phyloP scores from a whole-genome alignment of 495 filamentous ascomycete species.

The Saxophila tyrrhenica region DNA sequence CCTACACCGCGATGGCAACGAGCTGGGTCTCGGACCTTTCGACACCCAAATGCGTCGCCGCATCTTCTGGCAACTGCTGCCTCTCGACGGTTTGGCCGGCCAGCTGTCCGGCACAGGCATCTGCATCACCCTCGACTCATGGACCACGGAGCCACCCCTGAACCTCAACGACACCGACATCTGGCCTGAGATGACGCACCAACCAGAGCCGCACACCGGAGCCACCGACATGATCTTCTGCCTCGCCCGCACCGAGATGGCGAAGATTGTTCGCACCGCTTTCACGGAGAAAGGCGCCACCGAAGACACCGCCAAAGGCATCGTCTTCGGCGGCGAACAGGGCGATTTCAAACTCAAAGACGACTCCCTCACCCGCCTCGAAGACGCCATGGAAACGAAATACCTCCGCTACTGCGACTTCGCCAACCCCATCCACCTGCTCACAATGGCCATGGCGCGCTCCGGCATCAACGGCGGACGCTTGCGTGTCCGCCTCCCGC shows the following conservation, averaged over 20 bases:
- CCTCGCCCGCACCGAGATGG: constrained; percentile 14
- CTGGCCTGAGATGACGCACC: constrained; percentile 13
- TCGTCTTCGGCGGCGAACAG: not conserved
- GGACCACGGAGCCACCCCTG: constrained; percentile 12
- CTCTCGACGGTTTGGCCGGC: constrained; percentile 15
- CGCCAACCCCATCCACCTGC: constrained; percentile 9
- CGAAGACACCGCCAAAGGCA: not conserved
- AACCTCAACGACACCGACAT: constrained; percentile 23
- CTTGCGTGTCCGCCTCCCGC: constrained; percentile 12
- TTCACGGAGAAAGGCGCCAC: not conserved
- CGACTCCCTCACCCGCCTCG: constrained; percentile 1
- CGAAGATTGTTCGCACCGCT: not conserved
- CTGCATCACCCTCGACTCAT: constrained; percentile 3
- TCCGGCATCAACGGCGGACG: not conserved
- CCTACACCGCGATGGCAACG: constrained; percentile 18
- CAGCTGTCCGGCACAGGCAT: constrained; percentile 17
- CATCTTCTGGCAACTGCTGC: constrained; percentile 20
- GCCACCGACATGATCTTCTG: constrained; percentile 22
- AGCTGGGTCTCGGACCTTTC: constrained; percentile 16
- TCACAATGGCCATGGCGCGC: constrained; percentile 7
- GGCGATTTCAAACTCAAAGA: not conserved
- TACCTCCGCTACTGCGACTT: constrained; percentile 19
- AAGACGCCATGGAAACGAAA: constrained; percentile 11
- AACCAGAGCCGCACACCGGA: constrained; percentile 3
- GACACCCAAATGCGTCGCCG: constrained; percentile 18